These are phyloP conservation scores for Leccinellum luteum DNA, from an alignment of 768 basidiomycete genomes.

Conservation along the genomic window DNA sequence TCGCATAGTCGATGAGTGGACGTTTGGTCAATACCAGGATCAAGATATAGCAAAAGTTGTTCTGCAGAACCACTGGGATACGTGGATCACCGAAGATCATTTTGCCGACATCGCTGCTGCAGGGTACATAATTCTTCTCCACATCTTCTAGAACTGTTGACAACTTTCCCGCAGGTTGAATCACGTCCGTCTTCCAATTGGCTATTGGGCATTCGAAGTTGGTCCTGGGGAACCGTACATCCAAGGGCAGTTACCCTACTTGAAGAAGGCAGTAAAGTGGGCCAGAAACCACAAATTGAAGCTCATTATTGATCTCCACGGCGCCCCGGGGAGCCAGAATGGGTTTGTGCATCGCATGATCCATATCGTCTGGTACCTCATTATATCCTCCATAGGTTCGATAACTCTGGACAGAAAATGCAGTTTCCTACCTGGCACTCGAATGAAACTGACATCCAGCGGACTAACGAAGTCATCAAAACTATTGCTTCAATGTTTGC, in stretches of 20 bases:
- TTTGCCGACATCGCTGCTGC: slow-evolving; percentile 72
- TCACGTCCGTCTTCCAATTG: slow-evolving; percentile 82
- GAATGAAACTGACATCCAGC: slow-evolving; percentile 59
- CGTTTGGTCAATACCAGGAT: slow-evolving; percentile 65
- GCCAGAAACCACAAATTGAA: slow-evolving; percentile 71
- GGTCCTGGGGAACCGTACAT: slow-evolving; percentile 75
- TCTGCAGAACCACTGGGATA: slow-evolving; percentile 71
- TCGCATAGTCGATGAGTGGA: slow-evolving; percentile 73
- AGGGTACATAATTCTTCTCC: slow-evolving; percentile 43
- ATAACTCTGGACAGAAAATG: slow-evolving; percentile 74
- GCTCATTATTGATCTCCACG: slow-evolving; percentile 77
- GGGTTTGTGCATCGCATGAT: slow-evolving; percentile 42
- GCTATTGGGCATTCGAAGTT: slow-evolving; percentile 89
- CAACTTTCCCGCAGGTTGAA: slow-evolving; percentile 51
- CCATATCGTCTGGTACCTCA: slow-evolving; percentile 2
- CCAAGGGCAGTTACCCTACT: slow-evolving; percentile 70
- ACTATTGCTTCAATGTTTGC: slow-evolving; percentile 59
- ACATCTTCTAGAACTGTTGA: neutral
- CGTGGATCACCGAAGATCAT: slow-evolving; percentile 83
- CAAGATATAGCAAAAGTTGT: slow-evolving; percentile 43
- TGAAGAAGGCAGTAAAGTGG: slow-evolving; percentile 66
- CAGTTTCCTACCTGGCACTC: slow-evolving; percentile 68
- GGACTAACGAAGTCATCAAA: slow-evolving; percentile 65
- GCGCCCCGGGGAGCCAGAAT: slow-evolving; percentile 83
- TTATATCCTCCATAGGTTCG: slow-evolving; percentile 48